Base-by-base conservation (phyloP, 805 yeast genomes). In the Vanderwaltozyma yarrowii region DNA sequence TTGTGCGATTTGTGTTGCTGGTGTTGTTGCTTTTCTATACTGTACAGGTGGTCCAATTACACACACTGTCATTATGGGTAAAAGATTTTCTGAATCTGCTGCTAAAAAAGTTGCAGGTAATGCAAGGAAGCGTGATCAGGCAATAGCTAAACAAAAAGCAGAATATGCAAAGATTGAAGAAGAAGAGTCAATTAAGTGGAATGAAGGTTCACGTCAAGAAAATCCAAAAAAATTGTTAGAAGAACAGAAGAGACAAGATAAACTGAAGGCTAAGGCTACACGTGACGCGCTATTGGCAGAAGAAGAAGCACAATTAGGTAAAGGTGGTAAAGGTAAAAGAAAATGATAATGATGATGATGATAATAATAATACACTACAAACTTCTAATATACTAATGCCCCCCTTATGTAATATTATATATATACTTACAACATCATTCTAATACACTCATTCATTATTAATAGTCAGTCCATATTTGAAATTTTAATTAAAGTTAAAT, bases 151-250 rank as follows among this genome's bases (percentile, higher is more conserved):
- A 39, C 46, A 46, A 10, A 41, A 46, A 18, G 52, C 47, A 14
- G 57, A 52, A 32, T 27, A 27, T 11, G 52, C 41, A n/a, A 42
- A 37, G 28, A 25, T 32, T 17, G 65, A 59, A 34, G 58, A 56
- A 13, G 58, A 47, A 33, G 65, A 60, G 35, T 61, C 62, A 13
- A 35, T 46, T 12, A 58, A 56, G 35, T 60, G 65, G 65, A 53
- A 50, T 13, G 43, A 51, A 29, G 65, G 65, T 9, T 40, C 62
- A 8, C 47, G 42, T 15, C 47, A 47, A 33, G 45, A 46, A 2
- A 53, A 38, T 33, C 37, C 46, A 20, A 58, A 52, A 43, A 57
- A 55, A 37, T 19, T 40, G 30, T 35, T 42, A n/a, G 65, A 60
- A 30, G 60, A 57, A 30, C 52, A 51, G 35, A 58, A 58, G 43